Evolutionary conservation across 2,329 filamentous ascomycete species (phyloP), one percentile per base, ranked within the genome.

Genomic region (Arthrobotrys musiformis): DNA sequence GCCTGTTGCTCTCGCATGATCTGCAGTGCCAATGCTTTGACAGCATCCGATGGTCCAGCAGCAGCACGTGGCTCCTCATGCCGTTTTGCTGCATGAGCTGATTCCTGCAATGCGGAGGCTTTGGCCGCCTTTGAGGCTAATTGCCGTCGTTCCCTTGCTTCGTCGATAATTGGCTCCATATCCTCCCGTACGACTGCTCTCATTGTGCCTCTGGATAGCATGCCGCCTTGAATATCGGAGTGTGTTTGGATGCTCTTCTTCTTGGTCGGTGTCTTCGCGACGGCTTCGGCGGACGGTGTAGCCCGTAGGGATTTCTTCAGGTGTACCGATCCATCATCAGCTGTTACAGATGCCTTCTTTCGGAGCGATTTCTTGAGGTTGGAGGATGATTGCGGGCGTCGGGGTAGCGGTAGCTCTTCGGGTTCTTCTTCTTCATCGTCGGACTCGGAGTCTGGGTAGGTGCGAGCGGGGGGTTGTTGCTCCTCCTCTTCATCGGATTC

Each of bases 141-240:
- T n/a, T 9, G 15, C 24, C 61, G n/a, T 44, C 72, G 46, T 24
- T 69, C 64, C 26, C 46, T 76, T 6, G 58, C 48, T 5, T 69
- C 72, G 4, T 70, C 60, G 22, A 76, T 66, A 11, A 76, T 52
- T 7, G 64, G 72, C 24, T 33, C 46, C 72, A 76, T 76, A 26
- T 76, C 72, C 1, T 76, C 72, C 28, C 64, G 50, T 0, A 76
- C 64, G 5, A 35, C 40, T 8, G 72, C 61, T 24, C 72, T 56
- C 72, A 76, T 76, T 17, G 72, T 76, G 5, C 72, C 72, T 26
- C 72, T 54, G 13, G 58, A 48, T 40, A 76, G 50, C 72, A 64
- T 76, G 33, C 72, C 63, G 40, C 72, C 72, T 50, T 76, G 72
- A n/a, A 58, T 76, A 44, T 76, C 72, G 58, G 72, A 76, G 30